Conservation (phyloP, 2,329 filamentous ascomycete genomes). For the Byssoonygena ceratinophila region DNA sequence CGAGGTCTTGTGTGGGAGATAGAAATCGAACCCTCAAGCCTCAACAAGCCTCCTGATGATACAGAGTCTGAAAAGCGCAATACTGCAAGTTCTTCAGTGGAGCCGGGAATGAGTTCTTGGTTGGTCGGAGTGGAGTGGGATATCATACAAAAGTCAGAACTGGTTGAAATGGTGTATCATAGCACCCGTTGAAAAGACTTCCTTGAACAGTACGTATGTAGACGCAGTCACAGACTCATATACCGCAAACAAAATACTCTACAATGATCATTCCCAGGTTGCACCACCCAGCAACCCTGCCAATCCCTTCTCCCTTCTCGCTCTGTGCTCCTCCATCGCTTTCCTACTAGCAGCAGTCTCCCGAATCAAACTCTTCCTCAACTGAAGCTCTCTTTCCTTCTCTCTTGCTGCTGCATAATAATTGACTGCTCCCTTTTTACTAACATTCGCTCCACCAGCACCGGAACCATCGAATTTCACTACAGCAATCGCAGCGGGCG, state of each 20-base stretch:
- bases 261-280: background rate
- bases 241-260: background rate
- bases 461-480: slow-evolving; percentile 5
- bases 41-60: background rate
- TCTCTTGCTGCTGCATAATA: slow-evolving; percentile 47
- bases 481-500: slow-evolving; percentile 24
- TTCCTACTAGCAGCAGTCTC: background rate
- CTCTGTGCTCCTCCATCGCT: slow-evolving; percentile 18
- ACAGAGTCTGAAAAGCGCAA: background rate
- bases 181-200: background rate
- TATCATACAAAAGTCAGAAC: slow-evolving; percentile 16
- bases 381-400: slow-evolving; percentile 47
- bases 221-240: too few species aligned
- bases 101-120: slow-evolving; percentile 22
- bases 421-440: slow-evolving; percentile 51
- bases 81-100: too few species aligned
- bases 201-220: too few species aligned
- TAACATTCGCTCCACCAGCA: slow-evolving; percentile 29
- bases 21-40: slow-evolving; percentile 18
- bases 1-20: slow-evolving; percentile 30
- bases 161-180: background rate
- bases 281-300: slow-evolving; percentile 30
- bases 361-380: slow-evolving; percentile 42
- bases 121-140: slow-evolving; percentile 34
- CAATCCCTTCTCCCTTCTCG: slow-evolving; percentile 28